Percentiles rank a stretch among this genome's conserved stretches.
Evolutionary conservation across 495 filamentous ascomycete genomes (phyloP).

Genomic region (Penicillium malachiteum): DNA sequence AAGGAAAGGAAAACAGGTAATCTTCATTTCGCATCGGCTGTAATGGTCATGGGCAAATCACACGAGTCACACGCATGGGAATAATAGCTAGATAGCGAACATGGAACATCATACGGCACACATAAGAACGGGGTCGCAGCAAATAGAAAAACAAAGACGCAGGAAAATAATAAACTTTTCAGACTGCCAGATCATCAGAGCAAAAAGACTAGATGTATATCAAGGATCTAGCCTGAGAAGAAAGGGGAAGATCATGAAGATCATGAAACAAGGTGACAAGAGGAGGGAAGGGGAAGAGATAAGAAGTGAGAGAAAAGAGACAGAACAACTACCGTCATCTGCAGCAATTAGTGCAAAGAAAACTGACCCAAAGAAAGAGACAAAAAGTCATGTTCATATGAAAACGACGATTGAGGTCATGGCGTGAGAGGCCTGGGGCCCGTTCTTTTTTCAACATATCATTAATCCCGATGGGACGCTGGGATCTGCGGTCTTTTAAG

Average conservation of each 20-base stretch:
- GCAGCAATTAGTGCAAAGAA: constrained; percentile 6
- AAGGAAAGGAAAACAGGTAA: constrained; percentile 23
- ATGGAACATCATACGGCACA: constrained; percentile 12
- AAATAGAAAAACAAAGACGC: constrained; percentile 9
- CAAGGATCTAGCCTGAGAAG: constrained; percentile 32
- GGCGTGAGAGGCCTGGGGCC: background rate
- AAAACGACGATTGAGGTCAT: constrained; percentile 1
- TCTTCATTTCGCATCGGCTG: constrained; percentile 41
- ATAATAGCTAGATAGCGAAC: constrained; percentile 39
- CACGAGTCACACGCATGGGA: constrained; percentile 38
- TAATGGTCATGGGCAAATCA: constrained; percentile 43
- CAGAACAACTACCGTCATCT: constrained; percentile 22
- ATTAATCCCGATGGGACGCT: background rate
- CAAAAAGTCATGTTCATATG: constrained; percentile 13
- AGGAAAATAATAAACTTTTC: constrained; percentile 41
- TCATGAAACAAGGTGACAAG: constrained; percentile 23
- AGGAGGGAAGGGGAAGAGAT: constrained; percentile 6
- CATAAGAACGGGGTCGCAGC: too few relatives aligned
- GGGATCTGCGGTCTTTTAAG: background rate
- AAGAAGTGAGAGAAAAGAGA: constrained; percentile 12
- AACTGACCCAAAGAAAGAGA: constrained; percentile 10
- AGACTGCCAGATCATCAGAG: constrained; percentile 41
- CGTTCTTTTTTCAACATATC: background rate
- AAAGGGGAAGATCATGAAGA: constrained; percentile 31
- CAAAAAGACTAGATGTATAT: constrained; percentile 39